Conservation (phyloP, 495 filamentous ascomycete species). For the Hypomontagnella submonticulosa region DNA sequence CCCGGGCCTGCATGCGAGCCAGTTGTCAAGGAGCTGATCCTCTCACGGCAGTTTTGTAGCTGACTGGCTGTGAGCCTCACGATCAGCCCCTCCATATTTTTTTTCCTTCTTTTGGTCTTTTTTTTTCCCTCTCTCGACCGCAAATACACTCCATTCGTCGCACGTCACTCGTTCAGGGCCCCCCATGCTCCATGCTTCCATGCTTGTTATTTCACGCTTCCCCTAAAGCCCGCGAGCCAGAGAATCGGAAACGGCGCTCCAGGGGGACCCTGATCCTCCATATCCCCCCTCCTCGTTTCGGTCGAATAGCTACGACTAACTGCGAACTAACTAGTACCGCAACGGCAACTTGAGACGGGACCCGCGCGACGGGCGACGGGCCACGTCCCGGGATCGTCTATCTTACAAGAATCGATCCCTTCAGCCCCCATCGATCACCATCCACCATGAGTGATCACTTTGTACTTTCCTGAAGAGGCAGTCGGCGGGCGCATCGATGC, state of each 20-base stretch:
- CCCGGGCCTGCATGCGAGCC: constrained; percentile 38
- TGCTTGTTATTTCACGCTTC: constrained; percentile 11
- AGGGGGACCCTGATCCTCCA: constrained; percentile 15
- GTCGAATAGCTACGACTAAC: constrained; percentile 32
- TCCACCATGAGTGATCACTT: constrained; percentile 33
- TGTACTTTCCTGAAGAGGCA: constrained; percentile 44
- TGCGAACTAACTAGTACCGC: constrained; percentile 41
- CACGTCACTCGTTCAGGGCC: constrained; percentile 7
- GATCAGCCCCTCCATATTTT: constrained; percentile 46
- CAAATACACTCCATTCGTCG: constrained; percentile 12
- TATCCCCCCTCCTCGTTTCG: constrained; percentile 30
- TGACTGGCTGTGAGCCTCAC: constrained; percentile 49
- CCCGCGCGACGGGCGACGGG: constrained; percentile 42
- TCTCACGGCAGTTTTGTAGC: constrained; percentile 43
- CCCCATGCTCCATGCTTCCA: constrained; percentile 11
- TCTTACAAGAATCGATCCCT: constrained; percentile 32
- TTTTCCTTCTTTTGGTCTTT: constrained; percentile 4
- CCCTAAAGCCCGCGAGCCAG: constrained; percentile 38
- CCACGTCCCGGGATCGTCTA: constrained; percentile 39
- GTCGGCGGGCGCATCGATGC: constrained; percentile 41
- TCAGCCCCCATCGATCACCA: constrained; percentile 43
- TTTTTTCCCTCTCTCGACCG: constrained; percentile 1
- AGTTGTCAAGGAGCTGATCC: constrained; percentile 47
- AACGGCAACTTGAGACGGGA: constrained; percentile 36
- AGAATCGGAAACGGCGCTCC: constrained; percentile 39